A percentile compares a stretch with the other conserved stretches of the same genome.
phyloP scores from a whole-genome alignment of 2,329 filamentous ascomycete species.

The Parastagonospora avenae region DNA sequence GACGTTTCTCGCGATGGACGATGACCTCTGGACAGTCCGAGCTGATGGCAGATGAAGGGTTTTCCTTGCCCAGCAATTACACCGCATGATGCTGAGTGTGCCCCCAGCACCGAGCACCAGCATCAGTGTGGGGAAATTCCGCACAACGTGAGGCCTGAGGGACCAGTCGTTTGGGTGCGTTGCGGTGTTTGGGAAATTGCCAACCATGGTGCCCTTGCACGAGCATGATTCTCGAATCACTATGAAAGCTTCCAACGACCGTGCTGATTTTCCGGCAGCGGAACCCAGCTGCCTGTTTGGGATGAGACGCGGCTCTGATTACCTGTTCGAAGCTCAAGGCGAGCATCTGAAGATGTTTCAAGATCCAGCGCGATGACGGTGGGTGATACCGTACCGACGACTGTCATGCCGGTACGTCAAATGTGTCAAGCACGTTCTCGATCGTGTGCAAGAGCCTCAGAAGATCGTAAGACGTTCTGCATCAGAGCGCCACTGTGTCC shows the following conservation, averaged over 20 bases:
- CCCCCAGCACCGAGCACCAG: constrained; percentile 24
- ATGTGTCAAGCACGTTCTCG: constrained; percentile 20
- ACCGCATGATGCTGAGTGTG: constrained; percentile 26
- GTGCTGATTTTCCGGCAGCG: constrained; percentile 31
- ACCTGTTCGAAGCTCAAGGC: constrained; percentile 22
- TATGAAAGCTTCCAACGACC: constrained; percentile 26
- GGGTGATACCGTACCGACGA: constrained; percentile 13
- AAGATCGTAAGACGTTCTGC: constrained; percentile 3
- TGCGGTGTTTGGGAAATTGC: constrained; percentile 37
- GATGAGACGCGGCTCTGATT: constrained; percentile 26
- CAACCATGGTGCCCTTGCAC: constrained; percentile 27
- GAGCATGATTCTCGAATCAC: constrained; percentile 41
- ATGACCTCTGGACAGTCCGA: constrained; percentile 21
- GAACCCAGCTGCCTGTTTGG: constrained; percentile 35
- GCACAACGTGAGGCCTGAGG: constrained; percentile 34
- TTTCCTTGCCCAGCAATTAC: constrained; percentile 27
- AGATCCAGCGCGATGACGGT: constrained; percentile 9
- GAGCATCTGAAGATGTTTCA: constrained; percentile 37
- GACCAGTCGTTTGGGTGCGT: constrained; percentile 35
- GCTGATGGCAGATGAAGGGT: constrained; percentile 23
- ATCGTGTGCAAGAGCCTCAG: constrained; percentile 9
- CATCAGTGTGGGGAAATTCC: constrained; percentile 41
- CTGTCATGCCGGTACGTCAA: constrained; percentile 17
- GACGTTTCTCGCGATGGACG: constrained; percentile 12
- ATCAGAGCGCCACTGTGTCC: constrained; percentile 6